Conservation (phyloP, 129 eudicot species). For the Silybum marianum region DNA sequence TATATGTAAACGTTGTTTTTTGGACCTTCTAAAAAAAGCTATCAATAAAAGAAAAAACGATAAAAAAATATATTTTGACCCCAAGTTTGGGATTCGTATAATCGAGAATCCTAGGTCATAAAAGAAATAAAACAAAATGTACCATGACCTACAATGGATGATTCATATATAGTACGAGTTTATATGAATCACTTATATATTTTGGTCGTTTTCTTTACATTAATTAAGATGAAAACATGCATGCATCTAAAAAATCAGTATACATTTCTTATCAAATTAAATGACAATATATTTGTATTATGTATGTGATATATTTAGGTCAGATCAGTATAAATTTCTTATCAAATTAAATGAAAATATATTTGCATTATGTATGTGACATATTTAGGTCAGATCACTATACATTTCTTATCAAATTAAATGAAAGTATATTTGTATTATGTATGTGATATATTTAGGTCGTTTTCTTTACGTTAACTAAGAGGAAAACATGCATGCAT, state of each 20-base stretch:
- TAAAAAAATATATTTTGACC: neutral
- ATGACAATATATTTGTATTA: neutral
- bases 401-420: neutral
- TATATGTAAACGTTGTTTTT: neutral
- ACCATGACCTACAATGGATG: neutral
- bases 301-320: too few species aligned
- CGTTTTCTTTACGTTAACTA: too few species aligned
- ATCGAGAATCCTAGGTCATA: neutral
- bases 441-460: too few species aligned
- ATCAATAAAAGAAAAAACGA: neutral
- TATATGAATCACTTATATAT: neutral
- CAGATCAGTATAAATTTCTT: neutral
- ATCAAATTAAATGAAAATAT: neutral
- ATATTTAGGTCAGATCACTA: neutral
- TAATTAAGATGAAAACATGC: neutral
- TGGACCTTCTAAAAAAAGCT: neutral
- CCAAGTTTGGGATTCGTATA: neutral
- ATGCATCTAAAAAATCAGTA: neutral
- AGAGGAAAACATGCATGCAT: too few species aligned
- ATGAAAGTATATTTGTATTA: neutral
- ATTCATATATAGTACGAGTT: neutral
- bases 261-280: neutral
- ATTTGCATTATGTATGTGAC: neutral
- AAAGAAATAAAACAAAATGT: conserved; percentile 1
- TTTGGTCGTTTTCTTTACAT: neutral